These are phyloP conservation scores for Trametes cubensis DNA, from an alignment of 768 basidiomycete species.

Conservation along the genomic window DNA sequence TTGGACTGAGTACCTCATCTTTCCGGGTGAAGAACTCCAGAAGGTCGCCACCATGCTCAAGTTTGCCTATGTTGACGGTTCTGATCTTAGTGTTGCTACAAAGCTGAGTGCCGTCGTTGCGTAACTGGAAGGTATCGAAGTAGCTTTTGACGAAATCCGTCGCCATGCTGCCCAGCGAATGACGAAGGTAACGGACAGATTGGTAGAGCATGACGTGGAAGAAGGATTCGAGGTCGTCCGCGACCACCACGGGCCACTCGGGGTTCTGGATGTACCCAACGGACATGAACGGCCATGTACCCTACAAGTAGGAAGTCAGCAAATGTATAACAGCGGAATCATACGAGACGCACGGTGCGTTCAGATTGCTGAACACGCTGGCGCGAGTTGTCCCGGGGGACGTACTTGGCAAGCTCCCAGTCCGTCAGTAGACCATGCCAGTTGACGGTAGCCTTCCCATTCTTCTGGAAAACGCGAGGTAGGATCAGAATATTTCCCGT, in stretches of 20 bases:
- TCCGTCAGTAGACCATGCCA: constrained; percentile 9
- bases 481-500: constrained; percentile 5
- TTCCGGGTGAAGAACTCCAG: too few relatives aligned
- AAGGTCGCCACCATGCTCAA: too few relatives aligned
- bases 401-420: constrained; percentile 5
- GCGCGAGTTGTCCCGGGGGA: background rate
- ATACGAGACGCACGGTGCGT: constrained; percentile 1
- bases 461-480: background rate
- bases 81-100: background rate
- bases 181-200: background rate
- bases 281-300: constrained; percentile 14
- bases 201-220: constrained; percentile 5
- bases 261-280: background rate
- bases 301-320: background rate
- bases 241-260: background rate
- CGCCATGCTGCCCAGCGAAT: background rate
- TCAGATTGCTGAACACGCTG: background rate
- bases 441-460: background rate
- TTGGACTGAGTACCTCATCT: too few relatives aligned
- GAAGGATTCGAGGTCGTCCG: constrained; percentile 14
- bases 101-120: background rate
- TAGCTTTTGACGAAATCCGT: background rate
- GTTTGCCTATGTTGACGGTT: too few relatives aligned
- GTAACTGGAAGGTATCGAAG: background rate
- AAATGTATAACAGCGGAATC: background rate